A percentile compares a stretch with the other conserved stretches of the same genome.
Conservation (phyloP, 345 rosid genomes). For the Moringa oleifera region DNA sequence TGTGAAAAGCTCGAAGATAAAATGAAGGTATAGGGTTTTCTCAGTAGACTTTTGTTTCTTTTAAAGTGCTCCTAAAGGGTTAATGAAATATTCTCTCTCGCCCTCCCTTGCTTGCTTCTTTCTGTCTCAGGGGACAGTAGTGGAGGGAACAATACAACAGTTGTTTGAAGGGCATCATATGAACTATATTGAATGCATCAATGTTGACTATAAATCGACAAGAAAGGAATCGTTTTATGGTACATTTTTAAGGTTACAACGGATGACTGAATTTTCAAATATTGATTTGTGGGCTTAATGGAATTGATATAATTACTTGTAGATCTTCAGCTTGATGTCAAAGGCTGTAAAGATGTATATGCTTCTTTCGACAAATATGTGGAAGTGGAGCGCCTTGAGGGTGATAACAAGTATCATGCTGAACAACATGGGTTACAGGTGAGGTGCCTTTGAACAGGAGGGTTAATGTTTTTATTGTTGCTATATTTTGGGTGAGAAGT, state of each 20-base stretch:
- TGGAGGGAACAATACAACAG: slow-evolving; percentile 54
- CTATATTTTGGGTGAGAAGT: no score
- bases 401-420: slow-evolving; percentile 71
- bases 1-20: slow-evolving; percentile 55
- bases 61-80: not conserved
- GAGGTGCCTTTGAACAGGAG: slow-evolving; percentile 5
- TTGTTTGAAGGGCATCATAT: slow-evolving; percentile 54
- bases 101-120: not conserved
- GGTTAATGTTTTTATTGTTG: not conserved
- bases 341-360: slow-evolving; percentile 77
- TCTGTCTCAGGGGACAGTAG: slow-evolving; percentile 46
- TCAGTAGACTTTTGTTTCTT: no score
- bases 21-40: slow-evolving; percentile 38
- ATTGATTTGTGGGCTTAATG: not conserved
- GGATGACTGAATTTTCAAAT: not conserved
- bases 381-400: slow-evolving; percentile 77
- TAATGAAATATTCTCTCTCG: not conserved
- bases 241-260: slow-evolving; percentile 17
- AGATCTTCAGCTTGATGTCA: slow-evolving; percentile 89
- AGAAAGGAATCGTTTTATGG: slow-evolving; percentile 70
- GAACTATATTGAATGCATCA: slow-evolving; percentile 66
- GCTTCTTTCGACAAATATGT: slow-evolving; percentile 80
- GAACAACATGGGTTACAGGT: slow-evolving; percentile 76
- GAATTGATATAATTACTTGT: not conserved
- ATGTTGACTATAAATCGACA: slow-evolving; percentile 57